Evolutionary conservation across 2,329 filamentous ascomycete species (phyloP), one percentile per base, ranked within the genome.

Genomic region (Ophiostoma sp.): DNA sequence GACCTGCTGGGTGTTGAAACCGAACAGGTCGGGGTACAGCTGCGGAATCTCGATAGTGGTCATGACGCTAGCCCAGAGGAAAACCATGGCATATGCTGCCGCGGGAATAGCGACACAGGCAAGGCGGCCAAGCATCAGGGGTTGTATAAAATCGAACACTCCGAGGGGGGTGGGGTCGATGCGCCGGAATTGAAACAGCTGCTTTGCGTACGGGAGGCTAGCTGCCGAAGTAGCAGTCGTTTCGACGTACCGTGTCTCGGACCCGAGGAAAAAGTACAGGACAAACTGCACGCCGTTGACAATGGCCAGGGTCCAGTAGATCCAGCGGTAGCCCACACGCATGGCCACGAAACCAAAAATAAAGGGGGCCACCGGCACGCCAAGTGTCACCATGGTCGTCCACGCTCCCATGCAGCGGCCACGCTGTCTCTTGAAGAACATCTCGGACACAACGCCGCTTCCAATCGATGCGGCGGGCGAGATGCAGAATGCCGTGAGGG

Each of bases 391-490:
- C 79, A 76, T 67, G 11, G 75, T 74, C 1, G 85, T 86, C 85
- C 85, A 86, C n/a, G 86, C 78, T 36, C 85, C 85, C 82, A 87
- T 86, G 67, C 83, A 85, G 67, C 79, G 80, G 5, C 80, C 85
- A 31, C 85, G 78, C 66, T 87, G 83, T 39, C 81, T 81, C 74
- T 83, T 84, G 77, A 87, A 87, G 71, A 85, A 87, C 0, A 82
- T 85, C 74, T 87, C 85, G 20, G 83, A 82, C 3, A 87, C 85
- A 10, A 87, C 84, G 0, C 80, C 85, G 74, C 83, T 86, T 33
- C 85, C 85, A 67, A 87, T 85, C 0, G 39, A 41, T 41, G 39
- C 39, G 13, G 39, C 39, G 15, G 39, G 39, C 4, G 39, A 41
- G 39, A 41, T 41, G 10, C 39, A 41, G 15, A 41, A 41, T 41